Percentiles rank a stretch among this genome's conserved stretches.
Evolutionary conservation across 2,329 filamentous ascomycete genomes (phyloP).

Genomic region (Scedosporium boydii): DNA sequence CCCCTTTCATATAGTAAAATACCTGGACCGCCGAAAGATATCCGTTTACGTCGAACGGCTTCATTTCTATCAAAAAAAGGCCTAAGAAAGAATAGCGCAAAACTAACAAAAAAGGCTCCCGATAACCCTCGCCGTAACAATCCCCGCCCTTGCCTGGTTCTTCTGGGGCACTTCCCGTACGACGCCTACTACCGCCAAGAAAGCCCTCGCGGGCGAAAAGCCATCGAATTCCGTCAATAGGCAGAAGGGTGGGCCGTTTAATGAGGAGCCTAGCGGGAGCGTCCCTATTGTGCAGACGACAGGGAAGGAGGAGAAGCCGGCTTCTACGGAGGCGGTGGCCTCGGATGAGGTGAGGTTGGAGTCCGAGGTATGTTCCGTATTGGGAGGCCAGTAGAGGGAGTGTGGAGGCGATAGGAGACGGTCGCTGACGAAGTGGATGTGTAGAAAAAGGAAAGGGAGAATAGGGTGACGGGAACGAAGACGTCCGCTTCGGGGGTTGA

Average conservation of each 20-base stretch:
- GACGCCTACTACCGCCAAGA: neutral
- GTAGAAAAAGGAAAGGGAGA: slow-evolving; percentile 2
- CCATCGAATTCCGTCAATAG: neutral
- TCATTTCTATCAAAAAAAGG: too few relatives aligned
- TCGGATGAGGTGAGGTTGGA: slow-evolving; percentile 1
- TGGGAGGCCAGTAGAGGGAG: too few relatives aligned
- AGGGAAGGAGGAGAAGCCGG: neutral
- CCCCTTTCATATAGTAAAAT: too few relatives aligned
- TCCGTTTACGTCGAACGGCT: too few relatives aligned
- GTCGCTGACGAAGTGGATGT: neutral
- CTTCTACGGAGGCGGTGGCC: neutral
- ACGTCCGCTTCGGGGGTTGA: neutral
- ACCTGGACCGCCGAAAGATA: too few relatives aligned
- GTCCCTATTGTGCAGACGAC: neutral
- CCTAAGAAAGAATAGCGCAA: too few relatives aligned
- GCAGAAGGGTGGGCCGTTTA: neutral
- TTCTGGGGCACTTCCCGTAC: neutral
- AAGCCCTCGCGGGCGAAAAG: neutral
- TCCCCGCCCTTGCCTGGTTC: slow-evolving; percentile 7
- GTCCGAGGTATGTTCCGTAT: neutral
- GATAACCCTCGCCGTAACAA: neutral
- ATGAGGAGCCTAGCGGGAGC: slow-evolving; percentile 5
- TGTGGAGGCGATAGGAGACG: neutral
- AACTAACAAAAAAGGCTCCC: neutral
- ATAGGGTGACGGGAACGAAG: slow-evolving; percentile 1